A percentile compares a stretch with the other conserved stretches of the same genome.
phyloP scores from a whole-genome alignment of 148 eudicot genomes.

The Talinum fruticosum region DNA sequence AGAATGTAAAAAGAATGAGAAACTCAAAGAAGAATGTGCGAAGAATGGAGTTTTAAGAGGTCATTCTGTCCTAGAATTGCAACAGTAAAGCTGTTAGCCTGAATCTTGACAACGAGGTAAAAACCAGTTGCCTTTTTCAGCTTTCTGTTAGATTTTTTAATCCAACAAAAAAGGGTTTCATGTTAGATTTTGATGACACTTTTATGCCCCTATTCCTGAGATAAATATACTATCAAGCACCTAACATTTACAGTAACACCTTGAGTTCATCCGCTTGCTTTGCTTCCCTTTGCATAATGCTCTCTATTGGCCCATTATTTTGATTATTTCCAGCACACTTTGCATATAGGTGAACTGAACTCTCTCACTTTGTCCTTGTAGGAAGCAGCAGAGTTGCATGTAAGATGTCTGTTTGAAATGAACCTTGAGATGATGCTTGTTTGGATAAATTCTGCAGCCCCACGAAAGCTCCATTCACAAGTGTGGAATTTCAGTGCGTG shows the following conservation, averaged over 20 bases:
- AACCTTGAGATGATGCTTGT: not conserved
- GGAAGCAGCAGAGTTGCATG: not conserved
- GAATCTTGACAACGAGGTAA: not conserved
- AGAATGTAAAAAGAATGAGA: slow-evolving; percentile 25
- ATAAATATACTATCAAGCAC: not conserved
- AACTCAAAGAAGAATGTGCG: slow-evolving; percentile 43
- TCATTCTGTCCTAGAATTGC: slow-evolving; percentile 13
- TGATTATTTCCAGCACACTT: not conserved
- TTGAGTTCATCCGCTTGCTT: not conserved
- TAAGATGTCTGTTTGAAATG: not conserved
- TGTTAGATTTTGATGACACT: not conserved
- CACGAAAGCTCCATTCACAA: not conserved
- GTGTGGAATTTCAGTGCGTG: not conserved
- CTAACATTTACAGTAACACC: not conserved
- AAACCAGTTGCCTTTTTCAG: not conserved
- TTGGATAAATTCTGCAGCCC: not conserved
- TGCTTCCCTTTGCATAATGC: not conserved
- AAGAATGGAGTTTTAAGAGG: slow-evolving; percentile 39
- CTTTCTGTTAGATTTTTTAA: not conserved
- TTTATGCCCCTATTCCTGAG: too few relatives aligned
- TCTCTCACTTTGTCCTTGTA: not conserved
- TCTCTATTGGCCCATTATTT: too few relatives aligned
- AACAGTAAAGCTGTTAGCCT: not conserved
- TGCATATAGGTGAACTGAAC: not conserved
- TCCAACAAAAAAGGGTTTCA: too few relatives aligned